phyloP scores from a whole-genome alignment of 805 yeast genomes.

The Torulaspora microellipsoides region DNA sequence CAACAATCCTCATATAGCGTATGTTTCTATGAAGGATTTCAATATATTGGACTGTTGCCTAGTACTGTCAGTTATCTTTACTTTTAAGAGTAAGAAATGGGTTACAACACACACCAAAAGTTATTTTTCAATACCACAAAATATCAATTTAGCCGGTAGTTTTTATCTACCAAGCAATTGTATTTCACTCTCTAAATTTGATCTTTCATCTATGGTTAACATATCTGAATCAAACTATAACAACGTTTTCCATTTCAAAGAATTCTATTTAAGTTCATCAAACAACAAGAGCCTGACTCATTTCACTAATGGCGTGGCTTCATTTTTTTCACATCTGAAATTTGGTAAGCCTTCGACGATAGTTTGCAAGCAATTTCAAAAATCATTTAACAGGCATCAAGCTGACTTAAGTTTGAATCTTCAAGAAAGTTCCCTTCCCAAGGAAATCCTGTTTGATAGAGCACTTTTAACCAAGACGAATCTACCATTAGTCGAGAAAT shows the following conservation, averaged over 20 bases:
- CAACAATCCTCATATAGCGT: conserved; percentile 1
- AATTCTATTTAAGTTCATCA: conserved; percentile 8
- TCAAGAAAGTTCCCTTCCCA: conserved; percentile 16
- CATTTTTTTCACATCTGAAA: conserved; percentile 14
- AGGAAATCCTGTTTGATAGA: conserved; percentile 20
- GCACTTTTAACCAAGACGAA: conserved; percentile 11
- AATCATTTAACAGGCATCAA: conserved; percentile 3
- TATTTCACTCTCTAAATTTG: neutral
- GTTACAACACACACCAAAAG: conserved; percentile 7
- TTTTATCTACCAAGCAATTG: conserved; percentile 19
- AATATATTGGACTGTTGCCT: conserved; percentile 23
- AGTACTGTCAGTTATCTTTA: conserved; percentile 16
- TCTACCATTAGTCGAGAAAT: conserved; percentile 16
- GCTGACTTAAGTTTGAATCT: conserved; percentile 8
- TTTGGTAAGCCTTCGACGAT: conserved; percentile 18
- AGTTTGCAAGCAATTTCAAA: conserved; percentile 9
- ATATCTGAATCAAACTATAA: conserved; percentile 8
- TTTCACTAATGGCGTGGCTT: conserved; percentile 15
- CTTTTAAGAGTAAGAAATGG: conserved; percentile 16
- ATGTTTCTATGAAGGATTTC: conserved; percentile 15
- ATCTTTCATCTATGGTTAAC: neutral
- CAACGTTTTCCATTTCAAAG: conserved; percentile 15
- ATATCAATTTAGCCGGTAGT: conserved; percentile 13
- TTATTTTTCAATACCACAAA: conserved; percentile 15
- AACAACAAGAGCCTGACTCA: conserved; percentile 9